Evolutionary conservation across 2,329 filamentous ascomycete genomes (phyloP).

Genomic region (Penicillium sp.): DNA sequence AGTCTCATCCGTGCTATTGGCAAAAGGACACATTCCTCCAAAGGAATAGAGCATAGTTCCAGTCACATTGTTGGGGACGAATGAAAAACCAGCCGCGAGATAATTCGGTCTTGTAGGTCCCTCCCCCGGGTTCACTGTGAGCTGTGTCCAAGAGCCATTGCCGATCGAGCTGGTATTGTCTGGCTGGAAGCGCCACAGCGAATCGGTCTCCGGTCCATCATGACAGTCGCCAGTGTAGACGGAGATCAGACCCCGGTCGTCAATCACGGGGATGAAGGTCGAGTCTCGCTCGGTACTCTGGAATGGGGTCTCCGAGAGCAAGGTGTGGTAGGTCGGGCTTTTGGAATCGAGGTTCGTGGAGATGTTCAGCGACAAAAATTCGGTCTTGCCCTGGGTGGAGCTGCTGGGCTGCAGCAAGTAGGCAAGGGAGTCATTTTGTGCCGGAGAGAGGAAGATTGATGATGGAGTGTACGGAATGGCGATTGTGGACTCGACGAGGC

Average conservation of each 20-base stretch:
- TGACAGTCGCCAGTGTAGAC: conserved; percentile 76
- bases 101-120: conserved; percentile 55
- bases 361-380: conserved; percentile 69
- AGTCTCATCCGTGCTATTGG: conserved; percentile 47
- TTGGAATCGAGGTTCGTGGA: conserved; percentile 60
- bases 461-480: conserved; percentile 78
- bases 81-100: conserved; percentile 65
- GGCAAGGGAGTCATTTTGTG: conserved; percentile 57
- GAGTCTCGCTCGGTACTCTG: conserved; percentile 48
- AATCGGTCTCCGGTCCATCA: conserved; percentile 52
- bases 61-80: conserved; percentile 62
- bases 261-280: conserved; percentile 73
- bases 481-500: conserved; percentile 33
- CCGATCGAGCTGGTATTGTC: conserved; percentile 46
- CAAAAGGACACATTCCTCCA: conserved; percentile 82
- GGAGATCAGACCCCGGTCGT: conserved; percentile 69
- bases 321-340: conserved; percentile 39
- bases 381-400: conserved; percentile 48
- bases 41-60: conserved; percentile 67
- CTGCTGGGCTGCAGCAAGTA: conserved; percentile 70
- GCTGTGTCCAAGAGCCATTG: conserved; percentile 60
- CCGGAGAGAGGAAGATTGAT: conserved; percentile 64
- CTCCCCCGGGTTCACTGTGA: conserved; percentile 41
- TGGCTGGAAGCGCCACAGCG: conserved; percentile 70
- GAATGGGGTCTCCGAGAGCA: conserved; percentile 36